Conservation (phyloP, 148 eudicot genomes). For the Rhododendron mucronatum region DNA sequence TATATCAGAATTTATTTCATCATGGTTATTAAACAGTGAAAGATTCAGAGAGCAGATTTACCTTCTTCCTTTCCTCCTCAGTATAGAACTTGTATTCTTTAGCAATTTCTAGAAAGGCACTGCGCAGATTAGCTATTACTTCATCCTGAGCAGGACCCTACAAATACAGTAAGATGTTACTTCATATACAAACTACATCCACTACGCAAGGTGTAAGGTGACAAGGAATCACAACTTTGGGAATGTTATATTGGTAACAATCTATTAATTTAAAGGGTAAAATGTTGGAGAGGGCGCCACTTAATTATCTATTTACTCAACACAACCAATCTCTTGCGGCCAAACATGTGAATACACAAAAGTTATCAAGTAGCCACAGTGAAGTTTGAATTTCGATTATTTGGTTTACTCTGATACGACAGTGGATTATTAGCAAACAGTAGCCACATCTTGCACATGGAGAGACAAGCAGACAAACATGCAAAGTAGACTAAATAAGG, state of each 20-base stretch:
- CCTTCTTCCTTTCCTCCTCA: slow-evolving; percentile 78
- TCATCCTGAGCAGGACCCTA: slow-evolving; percentile 96
- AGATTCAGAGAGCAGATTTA: slow-evolving; percentile 11
- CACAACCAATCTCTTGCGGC: neutral
- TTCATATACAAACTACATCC: neutral
- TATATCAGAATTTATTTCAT: neutral
- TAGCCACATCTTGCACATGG: neutral
- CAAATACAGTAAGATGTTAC: slow-evolving; percentile 15
- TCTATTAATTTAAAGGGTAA: neutral
- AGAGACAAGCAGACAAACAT: neutral
- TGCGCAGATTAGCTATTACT: slow-evolving; percentile 77
- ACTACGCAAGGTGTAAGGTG: neutral
- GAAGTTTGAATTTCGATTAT: neutral
- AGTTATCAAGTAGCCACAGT: neutral
- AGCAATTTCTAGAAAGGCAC: slow-evolving; percentile 60
- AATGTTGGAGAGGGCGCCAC: neutral
- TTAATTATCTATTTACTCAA: neutral
- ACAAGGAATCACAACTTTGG: neutral
- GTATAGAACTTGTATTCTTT: slow-evolving; percentile 79
- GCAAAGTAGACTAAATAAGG: neutral
- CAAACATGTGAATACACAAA: neutral
- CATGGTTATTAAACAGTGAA: neutral
- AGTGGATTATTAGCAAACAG: neutral
- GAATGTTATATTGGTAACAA: neutral
- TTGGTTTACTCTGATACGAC: neutral